Conservation (phyloP, 164 flowering plant species). For the Aristolochia californica region DNA sequence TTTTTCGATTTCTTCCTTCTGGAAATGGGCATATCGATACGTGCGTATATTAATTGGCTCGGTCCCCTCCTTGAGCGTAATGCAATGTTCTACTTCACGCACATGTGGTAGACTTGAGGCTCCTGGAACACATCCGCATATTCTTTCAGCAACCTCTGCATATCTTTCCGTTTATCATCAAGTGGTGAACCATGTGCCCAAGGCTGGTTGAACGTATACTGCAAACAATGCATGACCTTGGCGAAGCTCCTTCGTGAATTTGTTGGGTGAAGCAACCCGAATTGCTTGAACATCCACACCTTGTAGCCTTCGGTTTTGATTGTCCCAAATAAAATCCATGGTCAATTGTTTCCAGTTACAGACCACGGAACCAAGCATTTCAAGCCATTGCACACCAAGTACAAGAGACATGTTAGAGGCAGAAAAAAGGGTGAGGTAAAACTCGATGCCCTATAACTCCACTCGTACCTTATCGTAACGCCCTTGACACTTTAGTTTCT, state of each 20-base stretch:
- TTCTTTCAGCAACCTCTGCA: neutral
- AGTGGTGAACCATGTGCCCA: neutral
- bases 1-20: neutral
- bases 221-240: neutral
- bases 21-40: neutral
- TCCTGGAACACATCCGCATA: neutral
- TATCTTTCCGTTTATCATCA: neutral
- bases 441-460: neutral
- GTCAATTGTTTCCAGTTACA: constrained; percentile 2
- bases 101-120: neutral
- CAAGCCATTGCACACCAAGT: constrained; percentile 1
- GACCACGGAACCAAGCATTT: neutral
- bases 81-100: neutral
- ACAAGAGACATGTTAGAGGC: neutral
- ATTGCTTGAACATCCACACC: neutral
- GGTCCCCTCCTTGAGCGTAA: neutral
- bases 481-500: neutral
- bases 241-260: neutral
- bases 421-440: neutral
- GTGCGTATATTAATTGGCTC: neutral
- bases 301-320: neutral
- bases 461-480: neutral
- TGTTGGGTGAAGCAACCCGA: neutral
- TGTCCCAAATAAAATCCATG: neutral
- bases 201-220: too few species aligned